Evolutionary conservation across 1,139 yeast species (phyloP), one percentile per base, ranked within the genome.

Genomic region (Sugiyamaella japonica): DNA sequence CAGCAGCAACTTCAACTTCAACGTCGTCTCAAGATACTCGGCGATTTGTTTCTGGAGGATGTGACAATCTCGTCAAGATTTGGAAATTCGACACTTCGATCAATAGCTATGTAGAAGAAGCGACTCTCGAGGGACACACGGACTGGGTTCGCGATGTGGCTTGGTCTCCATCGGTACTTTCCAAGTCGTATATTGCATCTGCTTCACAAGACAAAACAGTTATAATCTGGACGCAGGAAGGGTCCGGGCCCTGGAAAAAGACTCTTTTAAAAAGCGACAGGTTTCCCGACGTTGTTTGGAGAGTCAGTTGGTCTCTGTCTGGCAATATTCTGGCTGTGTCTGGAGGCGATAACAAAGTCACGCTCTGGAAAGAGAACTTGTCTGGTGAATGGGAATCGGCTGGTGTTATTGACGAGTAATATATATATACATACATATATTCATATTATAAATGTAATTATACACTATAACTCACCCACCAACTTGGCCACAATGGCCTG

Each of bases 71-170:
- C 63, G 95, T 91, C 58, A 90, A 89, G 71, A 83, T 95, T 63
- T 95, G 99, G 99, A 81, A 78, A 65, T 84, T 74, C 65, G 87
- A 85, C 61, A 66, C 83, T 4, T 75, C 77, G 10, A 71, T 75
- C 38, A 78, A 79, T 63, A 79, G 81, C 28, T 90, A 88, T 68
- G 77, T 79, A 29, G 80, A 85, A 66, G 97, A 93, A 70, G 85
- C 86, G 42, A 80, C 82, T 45, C 79, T 93, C 56, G 86, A 85
- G 62, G 99, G 97, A 42, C 99, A 95, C 71, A 78, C 89, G 17
- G 99, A 93, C 73, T 95, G 99, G 99, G 97, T 93, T 37, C 84
- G 99, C 70, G 99, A 93, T 71, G 97, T 93, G 57, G 91, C 96
- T 7, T 93, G 99, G 99, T 89, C 97, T 15, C 97, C 98, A 48